phyloP scores from a whole-genome alignment of 805 yeast genomes.

The Ogataea corticis region DNA sequence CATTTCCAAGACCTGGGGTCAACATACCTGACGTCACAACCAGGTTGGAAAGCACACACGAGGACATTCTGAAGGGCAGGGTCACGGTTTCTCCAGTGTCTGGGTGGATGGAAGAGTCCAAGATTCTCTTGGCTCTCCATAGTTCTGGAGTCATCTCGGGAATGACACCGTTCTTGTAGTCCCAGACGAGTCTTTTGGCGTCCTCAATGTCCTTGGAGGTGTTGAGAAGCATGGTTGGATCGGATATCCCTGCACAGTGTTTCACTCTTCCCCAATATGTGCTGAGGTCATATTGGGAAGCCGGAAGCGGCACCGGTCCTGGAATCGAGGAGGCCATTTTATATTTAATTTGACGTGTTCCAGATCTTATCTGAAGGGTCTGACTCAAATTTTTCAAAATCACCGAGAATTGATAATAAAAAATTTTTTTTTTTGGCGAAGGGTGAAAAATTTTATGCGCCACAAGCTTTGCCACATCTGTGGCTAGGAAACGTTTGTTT shows the following conservation, averaged over 20 bases:
- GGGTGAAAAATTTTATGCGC: background rate
- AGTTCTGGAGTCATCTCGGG: slow-evolving; percentile 71
- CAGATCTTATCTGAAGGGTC: background rate
- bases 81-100: slow-evolving; percentile 93
- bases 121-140: slow-evolving; percentile 83
- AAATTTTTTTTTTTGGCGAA: background rate
- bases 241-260: slow-evolving; percentile 91
- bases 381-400: slow-evolving; percentile 10
- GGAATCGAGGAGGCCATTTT: slow-evolving; percentile 86
- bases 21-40: slow-evolving; percentile 98
- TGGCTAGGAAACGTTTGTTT: too few relatives aligned
- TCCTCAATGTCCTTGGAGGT: slow-evolving; percentile 59
- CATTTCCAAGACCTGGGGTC: slow-evolving; percentile 87
- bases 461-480: too few relatives aligned
- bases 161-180: slow-evolving; percentile 68
- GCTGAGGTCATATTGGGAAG: slow-evolving; percentile 72
- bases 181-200: slow-evolving; percentile 67
- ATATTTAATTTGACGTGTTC: background rate
- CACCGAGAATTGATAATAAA: background rate
- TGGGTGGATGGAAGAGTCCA: slow-evolving; percentile 94
- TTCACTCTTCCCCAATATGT: slow-evolving; percentile 93
- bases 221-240: slow-evolving; percentile 85
- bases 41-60: slow-evolving; percentile 88
- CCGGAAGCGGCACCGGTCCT: slow-evolving; percentile 79
- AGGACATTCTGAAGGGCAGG: slow-evolving; percentile 95